Evolutionary conservation across 179 eudicot genomes (phyloP).

Genomic region (Silene vulgaris): DNA sequence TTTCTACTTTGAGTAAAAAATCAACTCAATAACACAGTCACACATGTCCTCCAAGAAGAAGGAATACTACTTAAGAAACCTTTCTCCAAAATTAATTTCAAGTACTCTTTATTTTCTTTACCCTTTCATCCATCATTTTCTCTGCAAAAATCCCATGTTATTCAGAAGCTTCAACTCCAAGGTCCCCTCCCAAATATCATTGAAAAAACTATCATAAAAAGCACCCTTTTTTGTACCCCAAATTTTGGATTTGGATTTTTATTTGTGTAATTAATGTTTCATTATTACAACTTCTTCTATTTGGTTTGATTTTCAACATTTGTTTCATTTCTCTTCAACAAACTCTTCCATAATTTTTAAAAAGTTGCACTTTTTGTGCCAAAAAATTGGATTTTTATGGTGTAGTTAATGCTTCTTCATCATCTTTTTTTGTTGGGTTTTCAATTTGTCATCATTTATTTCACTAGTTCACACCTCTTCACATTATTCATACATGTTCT

Average conservation of each 20-base stretch:
- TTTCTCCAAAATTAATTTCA: not conserved
- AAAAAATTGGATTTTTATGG: not conserved
- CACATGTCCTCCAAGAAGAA: not conserved
- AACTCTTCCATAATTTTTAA: not conserved
- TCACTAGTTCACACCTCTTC: constrained; percentile 16
- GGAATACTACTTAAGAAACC: not conserved
- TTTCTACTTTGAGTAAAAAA: not conserved
- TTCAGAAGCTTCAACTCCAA: constrained; percentile 15
- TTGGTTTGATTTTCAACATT: constrained; percentile 7
- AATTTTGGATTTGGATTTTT: constrained; percentile 13
- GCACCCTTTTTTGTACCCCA: constrained; percentile 3
- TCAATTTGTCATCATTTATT: constrained; percentile 2
- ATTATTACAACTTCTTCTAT: not conserved
- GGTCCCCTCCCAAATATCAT: constrained; percentile 16
- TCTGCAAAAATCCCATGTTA: constrained; percentile 20
- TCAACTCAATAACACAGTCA: not conserved
- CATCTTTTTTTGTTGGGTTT: not conserved
- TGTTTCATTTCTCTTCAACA: not conserved
- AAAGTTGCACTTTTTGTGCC: not conserved
- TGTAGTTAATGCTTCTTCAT: not conserved
- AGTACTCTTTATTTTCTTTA: not conserved
- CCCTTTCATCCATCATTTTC: constrained; percentile 21
- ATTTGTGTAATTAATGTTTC: constrained; percentile 19
- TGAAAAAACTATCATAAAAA: constrained; percentile 7
- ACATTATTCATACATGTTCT: constrained; percentile 21